Base-by-base conservation (phyloP, 805 yeast species). In the Saccharomycopsis malanga region DNA sequence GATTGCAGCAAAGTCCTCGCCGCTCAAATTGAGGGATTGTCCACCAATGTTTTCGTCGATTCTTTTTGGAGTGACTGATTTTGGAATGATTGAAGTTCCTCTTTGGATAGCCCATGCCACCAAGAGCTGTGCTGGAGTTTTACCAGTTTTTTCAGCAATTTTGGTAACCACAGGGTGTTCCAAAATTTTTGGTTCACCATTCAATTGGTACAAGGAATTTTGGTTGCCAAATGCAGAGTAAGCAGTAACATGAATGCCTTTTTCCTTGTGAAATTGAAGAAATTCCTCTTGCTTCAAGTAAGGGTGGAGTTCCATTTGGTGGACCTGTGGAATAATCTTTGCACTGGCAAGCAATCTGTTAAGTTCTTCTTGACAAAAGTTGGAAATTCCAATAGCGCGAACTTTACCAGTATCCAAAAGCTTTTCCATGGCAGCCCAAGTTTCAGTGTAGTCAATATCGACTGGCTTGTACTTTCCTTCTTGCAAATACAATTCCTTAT, bases 211-310 rank as follows among this genome's bases (percentile, higher is more conserved):
- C 3, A 66, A 61, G 24, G 81, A 71, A n/a, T n/a, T n/a, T n/a
- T n/a, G n/a, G n/a, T n/a, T n/a, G 6, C 87, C 89, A 54, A 86
- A 68, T 18, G 94, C 91, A 23, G 86, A 79, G 65, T 83, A 86
- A 10, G 93, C 94, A 60, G 81, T 81, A 44, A 81, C 61, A 27
- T 69, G 60, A 50, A 81, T 79, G 50, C 70, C 76, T 51, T 83
- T 68, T 34, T 63, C 59, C 45, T 68, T 64, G 62, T 79, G 71
- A 63, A 58, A 81, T 30, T 74, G 70, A 39, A 72, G 58, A 54
- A 84, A 67, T 53, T 78, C 79, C 5, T 61, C 65, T 61, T 84
- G 88, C 42, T 85, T 86, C 49, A 81, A 68, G 52, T 72, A 71
- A 39, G 87, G 87, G 62, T 85, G 91, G 29, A 77, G 63, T 67